Base-by-base conservation (phyloP, 768 basidiomycete genomes). In the Trametes cubensis region DNA sequence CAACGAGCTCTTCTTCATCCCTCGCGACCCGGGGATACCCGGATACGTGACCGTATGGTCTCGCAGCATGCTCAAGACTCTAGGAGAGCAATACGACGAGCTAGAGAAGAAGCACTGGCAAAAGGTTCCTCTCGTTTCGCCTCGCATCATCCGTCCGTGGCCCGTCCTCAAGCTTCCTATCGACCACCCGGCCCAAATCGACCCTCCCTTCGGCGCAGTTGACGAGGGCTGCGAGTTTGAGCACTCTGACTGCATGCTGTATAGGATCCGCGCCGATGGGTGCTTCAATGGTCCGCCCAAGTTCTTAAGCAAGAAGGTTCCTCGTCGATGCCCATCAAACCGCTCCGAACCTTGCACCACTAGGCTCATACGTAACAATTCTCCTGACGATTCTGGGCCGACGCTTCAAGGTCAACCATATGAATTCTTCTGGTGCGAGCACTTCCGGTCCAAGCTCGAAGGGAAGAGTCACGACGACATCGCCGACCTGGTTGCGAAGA, bases 31-130 rank as follows among this genome's bases (percentile, higher is more conserved):
- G 1, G 46, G 57, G 13, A 47, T 61, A 55, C 52, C 67, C 30
- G 67, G 70, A 26, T 62, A 69, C 25, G 48, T 74, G n/a, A 72
- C 74, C 34, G 61, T 67, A 30, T 77, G 72, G 70, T 73, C 75
- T 20, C 70, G 74, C 42, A 75, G 73, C 62, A 76, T 76, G 74
- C 67, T 77, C 54, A 59, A 70, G 45, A 72, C 69, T 53, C 65
- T 65, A 45, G 73, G 72, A 17, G 74, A 76, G 57, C 68, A 71
- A 58, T 72, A 70, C 62, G 64, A 69, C 44, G 54, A 67, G 26
- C n/a, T 48, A 15, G 58, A 65, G 47, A 20, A 23, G 10, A 48
- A 21, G 10, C 15, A 23, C 20, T 69, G 66, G 59, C 42, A 60
- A 6, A 40, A 46, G 34, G 10, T 34, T 15, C 61, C 66, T 7